These are phyloP conservation scores for Hypoxylon sp. DNA, from an alignment of 2,329 filamentous ascomycete species.

Conservation along the genomic window DNA sequence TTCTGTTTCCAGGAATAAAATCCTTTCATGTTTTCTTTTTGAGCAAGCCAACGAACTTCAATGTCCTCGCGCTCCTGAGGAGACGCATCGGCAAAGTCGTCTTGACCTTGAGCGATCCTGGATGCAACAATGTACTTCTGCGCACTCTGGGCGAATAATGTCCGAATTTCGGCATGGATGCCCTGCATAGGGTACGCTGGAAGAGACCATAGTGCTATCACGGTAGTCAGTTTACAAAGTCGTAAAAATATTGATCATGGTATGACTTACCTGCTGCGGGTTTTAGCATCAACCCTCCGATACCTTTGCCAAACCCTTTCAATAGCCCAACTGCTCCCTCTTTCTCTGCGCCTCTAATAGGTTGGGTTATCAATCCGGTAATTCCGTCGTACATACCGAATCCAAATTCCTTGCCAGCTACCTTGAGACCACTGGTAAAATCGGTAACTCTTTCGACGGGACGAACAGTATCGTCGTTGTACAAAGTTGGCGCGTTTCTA, in stretches of 20 bases:
- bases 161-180: conserved; percentile 82
- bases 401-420: conserved; percentile 84
- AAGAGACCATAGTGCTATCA: conserved; percentile 74
- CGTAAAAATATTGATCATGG: background rate
- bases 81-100: conserved; percentile 71
- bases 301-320: conserved; percentile 86
- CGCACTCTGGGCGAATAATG: conserved; percentile 77
- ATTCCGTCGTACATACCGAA: conserved; percentile 86
- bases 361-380: conserved; percentile 84
- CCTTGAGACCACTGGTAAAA: conserved; percentile 80
- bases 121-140: conserved; percentile 86
- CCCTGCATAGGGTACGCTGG: conserved; percentile 89
- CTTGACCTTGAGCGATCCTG: conserved; percentile 80
- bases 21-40: conserved; percentile 72
- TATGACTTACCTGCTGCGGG: conserved; percentile 77
- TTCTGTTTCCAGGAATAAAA: conserved; percentile 70
- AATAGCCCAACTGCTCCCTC: conserved; percentile 75
- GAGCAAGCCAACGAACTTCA: conserved; percentile 74
- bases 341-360: conserved; percentile 77
- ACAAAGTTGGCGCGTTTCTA: conserved; percentile 87
- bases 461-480: conserved; percentile 86
- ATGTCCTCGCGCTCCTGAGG: conserved; percentile 75
- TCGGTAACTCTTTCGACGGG: conserved; percentile 85
- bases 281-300: conserved; percentile 86
- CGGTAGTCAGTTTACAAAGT: conserved; percentile 30